Percentiles rank a stretch among this genome's conserved stretches.
These are phyloP conservation scores for Nemania bipapillata DNA, from an alignment of 2,329 filamentous ascomycete genomes.

Conservation along the genomic window DNA sequence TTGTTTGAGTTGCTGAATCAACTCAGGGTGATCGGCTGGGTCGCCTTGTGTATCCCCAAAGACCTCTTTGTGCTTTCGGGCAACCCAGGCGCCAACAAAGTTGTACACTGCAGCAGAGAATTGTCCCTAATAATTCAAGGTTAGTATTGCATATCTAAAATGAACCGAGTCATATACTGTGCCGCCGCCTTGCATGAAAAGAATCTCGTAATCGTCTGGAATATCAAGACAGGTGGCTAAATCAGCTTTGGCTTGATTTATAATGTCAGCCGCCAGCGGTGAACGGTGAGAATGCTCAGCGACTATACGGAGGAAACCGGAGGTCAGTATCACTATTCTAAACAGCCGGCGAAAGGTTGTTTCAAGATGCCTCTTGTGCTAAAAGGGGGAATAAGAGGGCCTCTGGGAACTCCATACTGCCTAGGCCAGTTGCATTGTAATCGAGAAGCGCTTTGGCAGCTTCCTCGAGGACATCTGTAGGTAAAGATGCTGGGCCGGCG, in stretches of 20 bases:
- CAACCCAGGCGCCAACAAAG: constrained; percentile 83
- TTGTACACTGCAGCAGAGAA: constrained; percentile 84
- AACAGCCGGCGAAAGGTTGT: background rate
- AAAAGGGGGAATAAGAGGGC: constrained; percentile 5
- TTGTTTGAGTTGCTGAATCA: constrained; percentile 58
- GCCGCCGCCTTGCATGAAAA: constrained; percentile 89
- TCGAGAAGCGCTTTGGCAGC: constrained; percentile 82
- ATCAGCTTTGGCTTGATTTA: constrained; percentile 79
- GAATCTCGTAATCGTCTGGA: constrained; percentile 82
- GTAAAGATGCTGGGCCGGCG: constrained; percentile 85
- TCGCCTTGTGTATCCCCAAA: constrained; percentile 61
- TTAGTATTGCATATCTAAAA: background rate
- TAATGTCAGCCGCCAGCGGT: constrained; percentile 77
- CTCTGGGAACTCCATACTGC: constrained; percentile 53
- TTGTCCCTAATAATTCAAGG: constrained; percentile 62
- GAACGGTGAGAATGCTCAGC: constrained; percentile 93
- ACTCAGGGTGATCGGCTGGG: background rate
- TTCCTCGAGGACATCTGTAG: constrained; percentile 79
- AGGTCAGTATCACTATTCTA: constrained; percentile 1
- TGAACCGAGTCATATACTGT: constrained; percentile 52
- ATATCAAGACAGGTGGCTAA: constrained; percentile 80
- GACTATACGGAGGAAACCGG: constrained; percentile 52
- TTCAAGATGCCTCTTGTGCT: constrained; percentile 15
- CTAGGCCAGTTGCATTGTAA: constrained; percentile 82
- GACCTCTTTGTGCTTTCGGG: constrained; percentile 70